Conservation (phyloP, 2,329 filamentous ascomycete species). For the Alternaria triticina region DNA sequence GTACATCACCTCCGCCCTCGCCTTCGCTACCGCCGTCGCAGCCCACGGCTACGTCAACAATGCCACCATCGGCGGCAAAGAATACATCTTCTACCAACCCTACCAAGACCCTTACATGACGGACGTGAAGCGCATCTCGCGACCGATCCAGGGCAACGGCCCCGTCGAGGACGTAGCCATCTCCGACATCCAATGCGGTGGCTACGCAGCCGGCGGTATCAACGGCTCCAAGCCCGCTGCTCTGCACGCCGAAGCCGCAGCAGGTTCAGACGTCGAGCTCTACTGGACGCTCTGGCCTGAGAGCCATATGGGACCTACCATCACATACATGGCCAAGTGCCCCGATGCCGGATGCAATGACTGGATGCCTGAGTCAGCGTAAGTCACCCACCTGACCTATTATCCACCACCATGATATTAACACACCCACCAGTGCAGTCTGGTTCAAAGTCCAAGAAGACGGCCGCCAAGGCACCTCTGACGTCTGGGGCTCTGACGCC, state of each 20-base stretch:
- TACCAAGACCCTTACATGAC: constrained; percentile 44
- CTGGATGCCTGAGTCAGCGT: constrained; percentile 55
- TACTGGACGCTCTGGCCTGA: constrained; percentile 62
- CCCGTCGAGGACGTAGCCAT: constrained; percentile 61
- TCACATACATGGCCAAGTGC: constrained; percentile 68
- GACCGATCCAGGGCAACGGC: constrained; percentile 64
- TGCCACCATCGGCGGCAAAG: constrained; percentile 40
- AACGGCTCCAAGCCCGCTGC: constrained; percentile 60
- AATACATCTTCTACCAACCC: constrained; percentile 46
- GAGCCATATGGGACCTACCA: constrained; percentile 59
- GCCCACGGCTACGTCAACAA: constrained; percentile 47
- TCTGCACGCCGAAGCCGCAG: constrained; percentile 60
- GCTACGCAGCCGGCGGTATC: constrained; percentile 57
- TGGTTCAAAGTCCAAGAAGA: constrained; percentile 64
- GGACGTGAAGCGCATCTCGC: constrained; percentile 59
- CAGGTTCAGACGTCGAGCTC: constrained; percentile 61
- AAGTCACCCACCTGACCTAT: constrained; percentile 15
- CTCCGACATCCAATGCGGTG: constrained; percentile 64
- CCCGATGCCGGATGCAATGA: constrained; percentile 59
- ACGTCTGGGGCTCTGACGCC: constrained; percentile 56
- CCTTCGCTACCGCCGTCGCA: constrained; percentile 36
- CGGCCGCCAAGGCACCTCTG: constrained; percentile 59
- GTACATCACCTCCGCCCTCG: constrained; percentile 36
- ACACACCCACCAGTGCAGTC: constrained; percentile 48
- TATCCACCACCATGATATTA: constrained; percentile 5